Percentiles rank a stretch among this genome's conserved stretches.
Evolutionary conservation across 2,329 filamentous ascomycete genomes (phyloP).

Genomic region (Hypoxylon sp.): DNA sequence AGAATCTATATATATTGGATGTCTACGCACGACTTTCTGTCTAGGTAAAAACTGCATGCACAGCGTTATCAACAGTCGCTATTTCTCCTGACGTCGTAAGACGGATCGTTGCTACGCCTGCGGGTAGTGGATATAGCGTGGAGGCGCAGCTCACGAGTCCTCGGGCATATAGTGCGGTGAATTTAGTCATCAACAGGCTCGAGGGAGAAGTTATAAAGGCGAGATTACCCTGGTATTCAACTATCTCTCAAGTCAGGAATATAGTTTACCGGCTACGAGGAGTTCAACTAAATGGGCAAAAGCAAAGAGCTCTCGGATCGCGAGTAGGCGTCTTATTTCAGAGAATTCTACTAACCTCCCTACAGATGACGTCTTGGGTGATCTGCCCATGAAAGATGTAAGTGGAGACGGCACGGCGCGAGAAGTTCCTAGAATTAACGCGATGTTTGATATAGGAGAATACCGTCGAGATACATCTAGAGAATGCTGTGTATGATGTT

Average conservation of each 20-base stretch:
- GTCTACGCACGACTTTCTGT: not conserved
- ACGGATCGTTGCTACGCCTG: slow-evolving; percentile 65
- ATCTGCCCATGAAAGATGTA: not conserved
- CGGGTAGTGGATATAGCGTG: slow-evolving; percentile 60
- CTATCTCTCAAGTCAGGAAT: not conserved
- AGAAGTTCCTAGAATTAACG: not conserved
- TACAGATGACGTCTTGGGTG: slow-evolving; percentile 6
- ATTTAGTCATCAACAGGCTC: too few species aligned
- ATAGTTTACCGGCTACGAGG: not conserved
- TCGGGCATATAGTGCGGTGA: not conserved
- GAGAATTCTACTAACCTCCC: not conserved
- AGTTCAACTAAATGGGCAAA: not conserved
- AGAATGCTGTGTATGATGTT: not conserved
- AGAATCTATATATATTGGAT: too few species aligned
- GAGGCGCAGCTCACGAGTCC: slow-evolving; percentile 62
- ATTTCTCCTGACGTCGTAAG: slow-evolving; percentile 56
- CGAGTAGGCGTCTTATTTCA: not conserved
- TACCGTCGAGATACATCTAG: not conserved
- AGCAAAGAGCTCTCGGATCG: not conserved
- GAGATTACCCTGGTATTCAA: not conserved
- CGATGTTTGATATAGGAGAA: not conserved
- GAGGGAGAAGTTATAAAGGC: too few species aligned
- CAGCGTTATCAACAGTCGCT: too few species aligned
- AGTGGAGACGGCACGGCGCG: not conserved
- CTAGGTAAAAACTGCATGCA: not conserved